phyloP scores from a whole-genome alignment of 2,329 filamentous ascomycete genomes.

The Cladosporium sp. region DNA sequence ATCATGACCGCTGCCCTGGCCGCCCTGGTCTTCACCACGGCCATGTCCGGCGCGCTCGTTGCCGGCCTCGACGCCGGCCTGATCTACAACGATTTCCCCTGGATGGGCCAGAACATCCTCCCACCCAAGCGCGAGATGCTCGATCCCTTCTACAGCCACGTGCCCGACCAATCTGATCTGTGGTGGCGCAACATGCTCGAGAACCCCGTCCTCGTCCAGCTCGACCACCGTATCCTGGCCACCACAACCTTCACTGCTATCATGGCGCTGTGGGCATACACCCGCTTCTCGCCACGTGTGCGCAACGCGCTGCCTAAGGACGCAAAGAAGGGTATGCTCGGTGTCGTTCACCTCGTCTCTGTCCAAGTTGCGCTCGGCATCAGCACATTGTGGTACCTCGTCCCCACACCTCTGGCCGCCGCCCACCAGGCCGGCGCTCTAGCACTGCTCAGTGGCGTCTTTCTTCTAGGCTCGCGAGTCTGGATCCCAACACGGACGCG shows the following conservation, averaged over 20 bases:
- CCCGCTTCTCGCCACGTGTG: slow-evolving; percentile 65
- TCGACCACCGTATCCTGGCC: slow-evolving; percentile 91
- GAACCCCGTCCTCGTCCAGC: slow-evolving; percentile 92
- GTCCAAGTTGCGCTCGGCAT: slow-evolving; percentile 87
- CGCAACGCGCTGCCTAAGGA: slow-evolving; percentile 57
- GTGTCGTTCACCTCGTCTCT: slow-evolving; percentile 78
- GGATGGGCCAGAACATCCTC: slow-evolving; percentile 82
- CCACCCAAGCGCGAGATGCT: slow-evolving; percentile 83
- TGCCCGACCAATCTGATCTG: slow-evolving; percentile 74
- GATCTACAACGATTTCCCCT: slow-evolving; percentile 98
- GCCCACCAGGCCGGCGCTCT: slow-evolving; percentile 90
- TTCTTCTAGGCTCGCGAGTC: slow-evolving; percentile 76
- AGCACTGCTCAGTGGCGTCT: slow-evolving; percentile 76
- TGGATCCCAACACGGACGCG: slow-evolving; percentile 62
- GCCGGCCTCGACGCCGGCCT: slow-evolving; percentile 93
- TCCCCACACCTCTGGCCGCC: slow-evolving; percentile 83
- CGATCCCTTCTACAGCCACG: slow-evolving; percentile 80
- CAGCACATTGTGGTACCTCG: slow-evolving; percentile 87
- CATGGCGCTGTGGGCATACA: slow-evolving; percentile 76
- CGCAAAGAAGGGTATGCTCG: slow-evolving; percentile 72
- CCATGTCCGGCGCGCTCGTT: slow-evolving; percentile 90
- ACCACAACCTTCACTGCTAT: slow-evolving; percentile 84
- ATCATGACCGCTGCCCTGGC: slow-evolving; percentile 70
- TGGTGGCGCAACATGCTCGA: slow-evolving; percentile 98
- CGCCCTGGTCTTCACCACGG: slow-evolving; percentile 79